phyloP scores from a whole-genome alignment of 306 rosid species.

The Castanopsis chinensis region DNA sequence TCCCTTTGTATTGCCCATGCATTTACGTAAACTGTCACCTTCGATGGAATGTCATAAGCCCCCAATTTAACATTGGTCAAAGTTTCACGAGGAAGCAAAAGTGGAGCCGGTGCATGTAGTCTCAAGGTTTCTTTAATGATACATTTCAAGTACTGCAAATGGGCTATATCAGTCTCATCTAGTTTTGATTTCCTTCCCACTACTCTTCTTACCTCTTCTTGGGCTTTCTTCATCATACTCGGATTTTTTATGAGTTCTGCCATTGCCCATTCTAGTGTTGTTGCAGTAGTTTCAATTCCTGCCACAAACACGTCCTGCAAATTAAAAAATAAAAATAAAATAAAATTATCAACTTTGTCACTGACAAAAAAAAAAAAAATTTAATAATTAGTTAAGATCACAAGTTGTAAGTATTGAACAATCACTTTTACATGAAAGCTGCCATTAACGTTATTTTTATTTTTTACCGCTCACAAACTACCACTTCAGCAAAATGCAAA shows the following conservation, averaged over 20 bases:
- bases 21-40: constrained; percentile 24
- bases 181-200: constrained; percentile 22
- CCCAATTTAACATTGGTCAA: not conserved
- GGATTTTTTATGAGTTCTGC: constrained; percentile 29
- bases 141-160: constrained; percentile 32
- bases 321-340: not conserved
- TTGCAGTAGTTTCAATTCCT: constrained; percentile 23
- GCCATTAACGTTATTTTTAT: no score
- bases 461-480: no score
- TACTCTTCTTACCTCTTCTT: constrained; percentile 31
- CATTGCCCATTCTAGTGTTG: constrained; percentile 32
- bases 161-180: constrained; percentile 2
- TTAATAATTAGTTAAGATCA: no score
- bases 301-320: constrained; percentile 33
- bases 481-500: no score
- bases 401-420: no score
- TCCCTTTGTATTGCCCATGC: constrained; percentile 35
- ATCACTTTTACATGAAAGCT: no score
- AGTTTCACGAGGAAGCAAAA: constrained; percentile 26
- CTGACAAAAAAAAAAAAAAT: no score
- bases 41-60: constrained; percentile 12
- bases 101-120: constrained; percentile 29
- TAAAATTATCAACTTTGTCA: not conserved
- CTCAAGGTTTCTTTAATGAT: constrained; percentile 29
- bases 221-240: constrained; percentile 29